These are phyloP conservation scores for Sporobolomyces roseus DNA, from an alignment of 768 basidiomycete genomes.

Conservation along the genomic window DNA sequence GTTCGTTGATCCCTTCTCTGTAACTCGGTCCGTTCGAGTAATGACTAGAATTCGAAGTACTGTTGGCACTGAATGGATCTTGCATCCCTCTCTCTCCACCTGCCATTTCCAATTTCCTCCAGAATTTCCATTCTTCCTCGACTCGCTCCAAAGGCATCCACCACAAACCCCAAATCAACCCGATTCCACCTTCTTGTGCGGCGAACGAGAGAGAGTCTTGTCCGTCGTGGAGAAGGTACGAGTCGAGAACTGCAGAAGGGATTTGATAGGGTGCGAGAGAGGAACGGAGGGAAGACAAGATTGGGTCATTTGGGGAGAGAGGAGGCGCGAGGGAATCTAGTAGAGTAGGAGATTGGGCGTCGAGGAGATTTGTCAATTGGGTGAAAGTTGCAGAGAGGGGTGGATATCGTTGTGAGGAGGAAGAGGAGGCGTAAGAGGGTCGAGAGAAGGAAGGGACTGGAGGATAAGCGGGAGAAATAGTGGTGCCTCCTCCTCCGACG, in stretches of 20 bases:
- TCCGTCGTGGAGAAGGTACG: constrained; percentile 80
- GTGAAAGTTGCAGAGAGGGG: constrained; percentile 15
- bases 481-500: background rate
- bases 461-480: constrained; percentile 20
- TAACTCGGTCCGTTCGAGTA: no score
- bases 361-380: constrained; percentile 26
- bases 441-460: constrained; percentile 35
- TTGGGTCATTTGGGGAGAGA: constrained; percentile 3
- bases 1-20: constrained; percentile 8
- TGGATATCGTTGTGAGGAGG: constrained; percentile 12
- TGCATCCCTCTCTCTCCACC: constrained; percentile 76
- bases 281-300: constrained; percentile 57
- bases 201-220: constrained; percentile 88
- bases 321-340: constrained; percentile 35
- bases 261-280: constrained; percentile 62
- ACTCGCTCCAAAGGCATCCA: constrained; percentile 88
- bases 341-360: constrained; percentile 19
- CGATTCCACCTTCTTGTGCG: constrained; percentile 53
- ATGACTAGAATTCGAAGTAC: constrained; percentile 13
- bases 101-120: no score
- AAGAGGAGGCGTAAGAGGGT: background rate
- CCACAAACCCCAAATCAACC: constrained; percentile 91
- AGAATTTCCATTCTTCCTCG: constrained; percentile 90
- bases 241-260: constrained; percentile 82
- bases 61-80: constrained; percentile 56